phyloP scores from a whole-genome alignment of 345 rosid genomes.

The Pugionium dolabratum region DNA sequence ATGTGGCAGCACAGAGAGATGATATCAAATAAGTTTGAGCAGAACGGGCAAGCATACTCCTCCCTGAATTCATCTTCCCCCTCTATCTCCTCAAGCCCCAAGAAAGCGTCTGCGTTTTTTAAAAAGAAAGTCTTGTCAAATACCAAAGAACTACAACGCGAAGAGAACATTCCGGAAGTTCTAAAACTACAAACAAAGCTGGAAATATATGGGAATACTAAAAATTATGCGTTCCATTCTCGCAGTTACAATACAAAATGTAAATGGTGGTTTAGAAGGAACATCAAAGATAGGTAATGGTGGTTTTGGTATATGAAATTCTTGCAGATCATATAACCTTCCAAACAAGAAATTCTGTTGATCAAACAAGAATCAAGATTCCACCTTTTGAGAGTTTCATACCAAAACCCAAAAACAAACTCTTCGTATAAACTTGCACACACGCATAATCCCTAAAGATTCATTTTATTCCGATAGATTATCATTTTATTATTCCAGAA shows the following conservation, averaged over 20 bases:
- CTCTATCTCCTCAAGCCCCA: conserved; percentile 89
- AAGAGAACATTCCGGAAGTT: conserved; percentile 2
- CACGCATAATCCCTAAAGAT: conserved; percentile 17
- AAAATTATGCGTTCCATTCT: conserved; percentile 32
- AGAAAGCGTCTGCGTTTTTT: conserved; percentile 67
- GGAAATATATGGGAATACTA: conserved; percentile 22
- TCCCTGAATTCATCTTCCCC: conserved; percentile 92
- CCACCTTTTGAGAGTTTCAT: conserved; percentile 16
- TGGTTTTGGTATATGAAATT: no score
- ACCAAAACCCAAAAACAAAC: background rate
- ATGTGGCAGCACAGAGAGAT: conserved; percentile 92
- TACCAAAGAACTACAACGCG: background rate
- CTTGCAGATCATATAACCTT: background rate
- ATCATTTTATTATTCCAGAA: background rate
- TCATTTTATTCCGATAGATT: background rate
- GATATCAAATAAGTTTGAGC: conserved; percentile 85
- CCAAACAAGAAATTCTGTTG: conserved; percentile 21
- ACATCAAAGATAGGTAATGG: conserved; percentile 7
- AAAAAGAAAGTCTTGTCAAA: background rate
- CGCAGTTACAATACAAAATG: conserved; percentile 1
- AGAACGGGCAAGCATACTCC: conserved; percentile 97
- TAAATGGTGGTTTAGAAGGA: background rate
- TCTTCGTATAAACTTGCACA: conserved; percentile 6
- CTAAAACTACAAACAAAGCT: conserved; percentile 25
- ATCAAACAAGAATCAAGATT: conserved; percentile 34